Percentiles rank a stretch among this genome's conserved stretches.
Conservation (phyloP, 2,329 filamentous ascomycete genomes). For the Cytospora mali region DNA sequence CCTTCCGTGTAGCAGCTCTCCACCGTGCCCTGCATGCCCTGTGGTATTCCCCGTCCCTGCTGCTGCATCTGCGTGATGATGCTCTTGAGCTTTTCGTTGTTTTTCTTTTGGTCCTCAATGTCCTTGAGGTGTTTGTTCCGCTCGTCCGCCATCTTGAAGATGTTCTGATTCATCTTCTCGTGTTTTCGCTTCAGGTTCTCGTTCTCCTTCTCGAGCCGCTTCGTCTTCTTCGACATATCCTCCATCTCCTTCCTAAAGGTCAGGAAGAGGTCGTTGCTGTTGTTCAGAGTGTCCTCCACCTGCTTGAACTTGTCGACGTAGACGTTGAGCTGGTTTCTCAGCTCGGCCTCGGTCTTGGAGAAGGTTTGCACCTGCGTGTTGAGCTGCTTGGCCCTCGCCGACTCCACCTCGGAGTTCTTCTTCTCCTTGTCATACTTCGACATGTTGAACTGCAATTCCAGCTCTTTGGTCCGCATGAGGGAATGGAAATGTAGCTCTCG, state of each 20-base stretch:
- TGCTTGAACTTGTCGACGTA: conserved; percentile 99
- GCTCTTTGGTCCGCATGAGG: conserved; percentile 88
- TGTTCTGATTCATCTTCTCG: conserved; percentile 90
- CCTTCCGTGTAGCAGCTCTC: conserved; percentile 62
- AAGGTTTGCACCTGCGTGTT: conserved; percentile 93
- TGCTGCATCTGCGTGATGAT: conserved; percentile 97
- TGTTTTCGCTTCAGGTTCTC: conserved; percentile 88
- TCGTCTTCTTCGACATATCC: conserved; percentile 99
- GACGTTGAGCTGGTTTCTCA: conserved; percentile 93
- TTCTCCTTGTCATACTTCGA: conserved; percentile 88
- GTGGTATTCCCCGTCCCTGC: conserved; percentile 77
- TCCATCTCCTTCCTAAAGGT: conserved; percentile 99
- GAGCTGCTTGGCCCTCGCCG: conserved; percentile 77
- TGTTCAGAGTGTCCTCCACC: conserved; percentile 98
- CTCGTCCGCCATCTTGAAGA: conserved; percentile 96
- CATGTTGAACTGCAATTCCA: conserved; percentile 91
- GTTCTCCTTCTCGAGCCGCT: conserved; percentile 95
- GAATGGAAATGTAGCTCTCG: conserved; percentile 94
- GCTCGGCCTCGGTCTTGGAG: conserved; percentile 91
- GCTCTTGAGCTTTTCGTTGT: conserved; percentile 88
- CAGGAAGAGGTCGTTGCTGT: conserved; percentile 95
- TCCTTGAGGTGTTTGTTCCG: conserved; percentile 75
- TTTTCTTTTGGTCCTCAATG: conserved; percentile 77
- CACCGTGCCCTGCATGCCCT: conserved; percentile 63
- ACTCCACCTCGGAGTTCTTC: conserved; percentile 82